Evolutionary conservation across 1,139 yeast species (phyloP), one percentile per base, ranked within the genome.

Genomic region (Candida dubliniensis): DNA sequence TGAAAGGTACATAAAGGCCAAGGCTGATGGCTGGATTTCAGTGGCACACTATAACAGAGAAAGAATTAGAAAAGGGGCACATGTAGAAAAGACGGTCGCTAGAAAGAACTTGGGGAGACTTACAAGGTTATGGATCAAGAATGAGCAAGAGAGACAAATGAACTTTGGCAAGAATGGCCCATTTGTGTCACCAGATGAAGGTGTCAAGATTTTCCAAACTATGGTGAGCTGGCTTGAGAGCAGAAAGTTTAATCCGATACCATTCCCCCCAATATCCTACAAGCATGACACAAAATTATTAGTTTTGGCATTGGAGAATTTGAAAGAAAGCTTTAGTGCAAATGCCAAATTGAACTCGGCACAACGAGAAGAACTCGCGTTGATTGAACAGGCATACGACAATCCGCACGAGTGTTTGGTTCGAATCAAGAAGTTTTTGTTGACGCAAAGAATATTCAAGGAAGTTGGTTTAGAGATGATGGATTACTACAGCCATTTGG

Each of bases 1-100:
- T 47, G 84, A 87, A 55, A 77, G 96, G 40, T 95, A 93, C 54
- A 85, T 93, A 42, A 86, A 88, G 58, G 96, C 97, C 1, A 91
- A 95, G 60, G 97, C 99, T 0, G 97, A 93, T 57, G 95, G 96
- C 7, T 95, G 99, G 98, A 77, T 89, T 10, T 85, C 95, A 1
- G 91, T 89, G 8, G 96, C 99, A 1, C 96, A 93, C 59, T 84
- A 85, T 56, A 93, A 93, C 56, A 76, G 99, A 53, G 97, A 90
- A 47, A 76, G 96, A 44, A 88, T 95, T 36, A 78, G 84, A 52
- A 76, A 86, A 37, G 99, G 98, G 14, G 90, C 87, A 0, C 85
- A 91, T 10, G 95, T 90, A 18, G 99, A 95, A 58, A 93, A 93
- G 56, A 88, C 97, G 0, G 95, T 89, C 10, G 96, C 95, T 0